Percentiles rank a stretch among this genome's conserved stretches.
These are phyloP conservation scores for Cercospora janseana DNA, from an alignment of 2,329 filamentous ascomycete species.

Conservation along the genomic window DNA sequence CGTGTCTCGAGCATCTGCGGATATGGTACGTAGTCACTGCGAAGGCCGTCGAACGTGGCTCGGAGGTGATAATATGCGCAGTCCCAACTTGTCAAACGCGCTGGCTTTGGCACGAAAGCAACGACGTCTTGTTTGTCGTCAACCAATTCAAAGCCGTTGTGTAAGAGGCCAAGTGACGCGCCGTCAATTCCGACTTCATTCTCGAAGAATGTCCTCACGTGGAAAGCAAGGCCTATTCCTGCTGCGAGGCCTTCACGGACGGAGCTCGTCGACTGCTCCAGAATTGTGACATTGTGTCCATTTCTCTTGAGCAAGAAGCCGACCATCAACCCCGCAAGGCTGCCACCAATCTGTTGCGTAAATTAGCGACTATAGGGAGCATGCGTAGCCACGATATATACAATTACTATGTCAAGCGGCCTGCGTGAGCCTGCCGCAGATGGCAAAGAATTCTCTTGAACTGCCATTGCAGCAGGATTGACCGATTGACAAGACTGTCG, in stretches of 20 bases:
- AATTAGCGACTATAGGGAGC: too few species aligned
- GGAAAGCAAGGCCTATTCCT: constrained; percentile 21
- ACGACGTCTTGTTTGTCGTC: constrained; percentile 19
- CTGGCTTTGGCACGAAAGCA: neutral
- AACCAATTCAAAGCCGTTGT: constrained; percentile 18
- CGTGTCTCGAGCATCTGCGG: constrained; percentile 12
- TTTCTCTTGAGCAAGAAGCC: constrained; percentile 44
- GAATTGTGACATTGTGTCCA: constrained; percentile 45
- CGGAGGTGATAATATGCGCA: constrained; percentile 23
- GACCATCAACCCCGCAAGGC: constrained; percentile 43
- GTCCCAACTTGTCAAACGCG: constrained; percentile 25
- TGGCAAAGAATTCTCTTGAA: too few species aligned
- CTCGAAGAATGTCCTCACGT: constrained; percentile 25
- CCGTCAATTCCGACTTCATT: constrained; percentile 23
- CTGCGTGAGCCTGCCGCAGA: too few species aligned
- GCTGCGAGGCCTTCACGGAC: constrained; percentile 26
- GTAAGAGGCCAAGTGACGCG: constrained; percentile 13
- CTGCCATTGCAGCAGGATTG: too few species aligned
- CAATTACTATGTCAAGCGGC: constrained; percentile 1
- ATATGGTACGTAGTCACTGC: constrained; percentile 19
- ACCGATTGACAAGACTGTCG: too few species aligned
- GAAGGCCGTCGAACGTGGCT: constrained; percentile 26
- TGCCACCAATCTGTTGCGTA: constrained; percentile 48
- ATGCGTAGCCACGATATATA: too few species aligned
- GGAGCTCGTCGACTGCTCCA: constrained; percentile 25